These are phyloP conservation scores for Dioscorea alata DNA, from an alignment of 106 monocot genomes.

Conservation along the genomic window DNA sequence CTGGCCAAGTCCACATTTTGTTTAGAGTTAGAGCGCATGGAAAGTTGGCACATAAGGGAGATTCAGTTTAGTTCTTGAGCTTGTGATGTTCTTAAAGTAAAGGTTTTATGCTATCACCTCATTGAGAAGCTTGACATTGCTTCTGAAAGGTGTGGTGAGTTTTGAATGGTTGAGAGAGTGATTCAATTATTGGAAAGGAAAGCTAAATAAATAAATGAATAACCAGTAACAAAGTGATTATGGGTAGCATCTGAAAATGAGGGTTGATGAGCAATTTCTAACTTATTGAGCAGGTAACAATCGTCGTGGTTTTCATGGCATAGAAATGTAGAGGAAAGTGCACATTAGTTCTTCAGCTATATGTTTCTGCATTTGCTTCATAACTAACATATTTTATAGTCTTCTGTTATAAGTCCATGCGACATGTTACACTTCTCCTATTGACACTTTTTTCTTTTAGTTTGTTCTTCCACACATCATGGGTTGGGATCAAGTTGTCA, in stretches of 20 bases:
- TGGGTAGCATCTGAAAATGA: not conserved
- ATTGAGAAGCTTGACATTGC: too few species aligned
- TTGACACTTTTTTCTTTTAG: conserved; percentile 9
- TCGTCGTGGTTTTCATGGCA: not conserved
- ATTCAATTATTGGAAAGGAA: too few species aligned
- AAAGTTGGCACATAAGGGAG: too few species aligned
- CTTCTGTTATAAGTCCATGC: not conserved
- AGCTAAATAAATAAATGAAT: too few species aligned
- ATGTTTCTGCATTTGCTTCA: not conserved
- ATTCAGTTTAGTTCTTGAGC: too few species aligned
- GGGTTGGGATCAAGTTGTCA: conserved; percentile 47
- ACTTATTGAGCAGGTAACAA: not conserved
- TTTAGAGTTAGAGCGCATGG: too few species aligned
- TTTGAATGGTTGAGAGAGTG: too few species aligned
- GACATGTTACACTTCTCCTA: not conserved
- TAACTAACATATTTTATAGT: not conserved
- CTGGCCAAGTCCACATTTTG: too few species aligned
- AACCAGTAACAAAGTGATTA: not conserved
- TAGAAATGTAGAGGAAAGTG: not conserved
- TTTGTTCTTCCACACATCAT: conserved; percentile 53
- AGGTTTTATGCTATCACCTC: too few species aligned
- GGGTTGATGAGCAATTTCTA: not conserved
- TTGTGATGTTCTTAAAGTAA: too few species aligned
- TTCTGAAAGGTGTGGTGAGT: too few species aligned
- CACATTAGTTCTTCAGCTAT: not conserved